Percentiles rank a stretch among this genome's conserved stretches.
These are phyloP conservation scores for Colletotrichum liriopes DNA, from an alignment of 2,329 filamentous ascomycete species.

Conservation along the genomic window DNA sequence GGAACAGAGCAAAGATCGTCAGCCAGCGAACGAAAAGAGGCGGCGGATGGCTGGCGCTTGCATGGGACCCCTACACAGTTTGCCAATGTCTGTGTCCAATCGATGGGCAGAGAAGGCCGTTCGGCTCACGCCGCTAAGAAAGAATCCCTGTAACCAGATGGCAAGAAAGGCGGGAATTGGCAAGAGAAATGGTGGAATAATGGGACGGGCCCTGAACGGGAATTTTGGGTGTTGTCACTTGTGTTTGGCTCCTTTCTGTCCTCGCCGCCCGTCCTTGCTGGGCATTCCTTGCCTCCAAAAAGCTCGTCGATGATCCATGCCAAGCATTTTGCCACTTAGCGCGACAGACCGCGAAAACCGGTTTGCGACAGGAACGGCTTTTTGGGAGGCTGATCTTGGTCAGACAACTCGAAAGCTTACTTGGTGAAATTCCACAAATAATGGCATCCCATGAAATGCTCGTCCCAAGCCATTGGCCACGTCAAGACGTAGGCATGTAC, in stretches of 20 bases:
- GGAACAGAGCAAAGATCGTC: slow-evolving; percentile 43
- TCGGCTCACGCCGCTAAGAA: slow-evolving; percentile 31
- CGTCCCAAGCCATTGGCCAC: slow-evolving; percentile 2
- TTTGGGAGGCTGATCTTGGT: slow-evolving; percentile 38
- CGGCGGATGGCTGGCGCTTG: slow-evolving; percentile 39
- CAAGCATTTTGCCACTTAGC: slow-evolving; percentile 42
- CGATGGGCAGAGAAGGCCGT: background rate
- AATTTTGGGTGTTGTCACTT: slow-evolving; percentile 10
- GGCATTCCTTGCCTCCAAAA: slow-evolving; percentile 17
- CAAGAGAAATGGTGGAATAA: slow-evolving; percentile 14
- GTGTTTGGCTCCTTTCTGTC: slow-evolving; percentile 1
- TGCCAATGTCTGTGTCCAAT: slow-evolving; percentile 31
- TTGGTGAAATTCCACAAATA: slow-evolving; percentile 22
- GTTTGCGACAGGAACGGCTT: slow-evolving; percentile 43
- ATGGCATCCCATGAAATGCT: slow-evolving; percentile 5
- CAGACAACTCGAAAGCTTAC: slow-evolving; percentile 34
- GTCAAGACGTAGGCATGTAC: background rate
- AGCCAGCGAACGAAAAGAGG: slow-evolving; percentile 33
- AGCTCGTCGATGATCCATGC: slow-evolving; percentile 38
- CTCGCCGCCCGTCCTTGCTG: slow-evolving; percentile 8
- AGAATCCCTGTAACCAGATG: slow-evolving; percentile 21
- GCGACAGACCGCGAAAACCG: slow-evolving; percentile 32
- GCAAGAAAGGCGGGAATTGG: slow-evolving; percentile 14
- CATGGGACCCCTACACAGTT: slow-evolving; percentile 25
- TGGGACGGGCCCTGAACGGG: slow-evolving; percentile 25